These are phyloP conservation scores for Syzygium grande DNA, from an alignment of 345 rosid genomes.

Conservation along the genomic window DNA sequence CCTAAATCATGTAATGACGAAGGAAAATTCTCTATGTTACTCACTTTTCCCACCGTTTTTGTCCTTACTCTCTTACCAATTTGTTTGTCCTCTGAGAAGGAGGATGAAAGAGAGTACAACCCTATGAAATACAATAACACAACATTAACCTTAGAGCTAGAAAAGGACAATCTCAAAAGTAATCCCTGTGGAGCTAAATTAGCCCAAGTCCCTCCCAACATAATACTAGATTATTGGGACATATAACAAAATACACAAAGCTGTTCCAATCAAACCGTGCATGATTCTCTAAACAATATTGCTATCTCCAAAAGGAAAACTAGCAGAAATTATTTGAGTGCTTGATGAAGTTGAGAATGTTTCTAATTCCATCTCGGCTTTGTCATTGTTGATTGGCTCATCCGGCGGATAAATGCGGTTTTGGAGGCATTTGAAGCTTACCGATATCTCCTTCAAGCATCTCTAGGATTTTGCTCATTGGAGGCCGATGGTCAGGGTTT, in stretches of 20 bases:
- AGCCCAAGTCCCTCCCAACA: not conserved
- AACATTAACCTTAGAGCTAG: too few relatives aligned
- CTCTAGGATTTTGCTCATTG: not conserved
- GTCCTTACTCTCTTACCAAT: too few relatives aligned
- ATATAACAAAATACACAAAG: not conserved
- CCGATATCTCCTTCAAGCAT: not conserved
- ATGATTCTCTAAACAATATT: not conserved
- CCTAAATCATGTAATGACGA: too few relatives aligned
- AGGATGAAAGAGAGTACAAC: not conserved
- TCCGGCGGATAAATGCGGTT: not conserved
- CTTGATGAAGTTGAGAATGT: not conserved
- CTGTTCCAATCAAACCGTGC: not conserved
- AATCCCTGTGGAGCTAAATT: not conserved
- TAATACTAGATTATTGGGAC: not conserved
- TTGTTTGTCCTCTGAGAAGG: too few relatives aligned
- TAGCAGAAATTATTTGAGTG: accelerated
- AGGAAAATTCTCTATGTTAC: too few relatives aligned
- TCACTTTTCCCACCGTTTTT: too few relatives aligned
- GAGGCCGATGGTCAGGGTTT: not conserved
- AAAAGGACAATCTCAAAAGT: not conserved
- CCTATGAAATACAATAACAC: not conserved
- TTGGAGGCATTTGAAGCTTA: not conserved
- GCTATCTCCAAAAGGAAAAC: not conserved
- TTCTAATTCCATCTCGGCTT: not conserved
- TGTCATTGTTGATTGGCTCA: accelerated